Conservation (phyloP, 768 basidiomycete species). For the Tricholoma terreum region DNA sequence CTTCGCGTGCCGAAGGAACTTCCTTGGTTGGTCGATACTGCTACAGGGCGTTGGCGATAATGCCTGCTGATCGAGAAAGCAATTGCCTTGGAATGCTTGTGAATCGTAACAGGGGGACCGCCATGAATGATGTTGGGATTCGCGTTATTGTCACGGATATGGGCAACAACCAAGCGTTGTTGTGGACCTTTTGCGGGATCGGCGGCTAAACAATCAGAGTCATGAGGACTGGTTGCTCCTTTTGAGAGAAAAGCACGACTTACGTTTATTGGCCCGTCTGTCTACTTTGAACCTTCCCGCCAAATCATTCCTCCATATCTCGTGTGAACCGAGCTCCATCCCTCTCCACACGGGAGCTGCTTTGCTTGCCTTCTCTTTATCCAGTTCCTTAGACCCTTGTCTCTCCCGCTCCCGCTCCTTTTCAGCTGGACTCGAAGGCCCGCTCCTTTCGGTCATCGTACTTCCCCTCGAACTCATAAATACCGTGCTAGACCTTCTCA, state of each 20-base stretch:
- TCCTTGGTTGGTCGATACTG: background rate
- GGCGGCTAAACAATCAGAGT: slow-evolving; percentile 27
- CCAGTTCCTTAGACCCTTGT: slow-evolving; percentile 8
- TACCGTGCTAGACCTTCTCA: slow-evolving; percentile 20
- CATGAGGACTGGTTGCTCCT: background rate
- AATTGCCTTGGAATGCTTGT: slow-evolving; percentile 76
- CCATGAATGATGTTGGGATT: slow-evolving; percentile 34
- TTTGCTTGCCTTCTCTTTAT: slow-evolving; percentile 20
- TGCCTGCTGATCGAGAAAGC: slow-evolving; percentile 80
- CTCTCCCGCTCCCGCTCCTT: slow-evolving; percentile 15
- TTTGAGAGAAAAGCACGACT: slow-evolving; percentile 12
- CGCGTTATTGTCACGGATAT: slow-evolving; percentile 49
- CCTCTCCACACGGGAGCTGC: slow-evolving; percentile 37
- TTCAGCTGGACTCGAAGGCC: background rate
- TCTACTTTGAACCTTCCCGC: slow-evolving; percentile 66
- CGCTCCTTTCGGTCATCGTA: slow-evolving; percentile 22
- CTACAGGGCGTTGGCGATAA: slow-evolving; percentile 33
- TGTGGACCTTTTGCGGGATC: slow-evolving; percentile 59
- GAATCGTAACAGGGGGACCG: slow-evolving; percentile 67
- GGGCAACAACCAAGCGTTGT: slow-evolving; percentile 64
- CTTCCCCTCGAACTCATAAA: slow-evolving; percentile 30
- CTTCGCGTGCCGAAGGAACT: slow-evolving; percentile 1
- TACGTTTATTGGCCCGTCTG: slow-evolving; percentile 40
- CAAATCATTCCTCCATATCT: slow-evolving; percentile 64
- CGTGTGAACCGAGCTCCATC: slow-evolving; percentile 51